Percentiles rank a stretch among this genome's conserved stretches.
Evolutionary conservation across 805 yeast genomes (phyloP).

Genomic region (Yamadazyma endophytica): DNA sequence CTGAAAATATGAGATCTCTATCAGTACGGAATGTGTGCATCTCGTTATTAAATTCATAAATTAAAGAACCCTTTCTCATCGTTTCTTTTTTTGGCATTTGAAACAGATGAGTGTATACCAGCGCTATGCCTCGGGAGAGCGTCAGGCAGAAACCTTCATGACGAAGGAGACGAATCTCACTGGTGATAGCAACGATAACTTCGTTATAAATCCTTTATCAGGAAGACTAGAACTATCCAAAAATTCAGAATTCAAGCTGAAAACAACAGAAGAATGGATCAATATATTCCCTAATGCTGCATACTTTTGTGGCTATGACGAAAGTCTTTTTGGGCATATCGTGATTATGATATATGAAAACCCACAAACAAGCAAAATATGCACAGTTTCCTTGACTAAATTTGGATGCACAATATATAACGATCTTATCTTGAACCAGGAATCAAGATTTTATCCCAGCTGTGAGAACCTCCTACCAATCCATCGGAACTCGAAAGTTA

Average conservation of each 20-base stretch:
- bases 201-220: constrained; percentile 18
- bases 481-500: constrained; percentile 52
- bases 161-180: no score
- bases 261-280: constrained; percentile 28
- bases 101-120: constrained; percentile 40
- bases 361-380: constrained; percentile 40
- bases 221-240: constrained; percentile 19
- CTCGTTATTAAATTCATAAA: no score
- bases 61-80: no score
- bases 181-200: not conserved
- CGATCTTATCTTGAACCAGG: constrained; percentile 51
- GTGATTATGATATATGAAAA: constrained; percentile 50
- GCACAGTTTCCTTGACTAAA: constrained; percentile 53
- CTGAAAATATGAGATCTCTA: no score
- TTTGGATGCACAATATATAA: constrained; percentile 64
- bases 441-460: constrained; percentile 76
- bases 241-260: constrained; percentile 8
- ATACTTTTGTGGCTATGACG: constrained; percentile 53
- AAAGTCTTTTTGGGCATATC: constrained; percentile 43
- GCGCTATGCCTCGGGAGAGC: constrained; percentile 34
- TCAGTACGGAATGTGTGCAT: no score
- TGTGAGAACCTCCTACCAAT: constrained; percentile 58
- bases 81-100: no score
- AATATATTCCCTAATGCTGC: constrained; percentile 45
- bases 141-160: not conserved